These are phyloP conservation scores for Plasmodium reichenowi DNA, from an alignment of 169 alveolate genomes.

Conservation along the genomic window DNA sequence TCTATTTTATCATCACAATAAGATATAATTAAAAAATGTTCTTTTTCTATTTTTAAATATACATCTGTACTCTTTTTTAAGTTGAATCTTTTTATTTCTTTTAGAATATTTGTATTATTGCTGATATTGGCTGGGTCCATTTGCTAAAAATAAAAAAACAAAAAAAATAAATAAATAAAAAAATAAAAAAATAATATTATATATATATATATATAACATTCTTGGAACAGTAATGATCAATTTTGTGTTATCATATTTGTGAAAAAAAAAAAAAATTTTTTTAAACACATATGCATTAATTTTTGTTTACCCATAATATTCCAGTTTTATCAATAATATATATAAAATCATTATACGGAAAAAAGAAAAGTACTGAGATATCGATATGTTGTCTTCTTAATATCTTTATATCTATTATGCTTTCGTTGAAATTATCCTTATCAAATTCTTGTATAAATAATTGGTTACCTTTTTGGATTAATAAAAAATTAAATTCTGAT, in stretches of 20 bases:
- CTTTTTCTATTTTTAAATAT: constrained; percentile 55
- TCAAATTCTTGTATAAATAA: constrained; percentile 22
- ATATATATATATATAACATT: background rate
- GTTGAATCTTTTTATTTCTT: constrained; percentile 12
- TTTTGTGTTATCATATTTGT: too few relatives aligned
- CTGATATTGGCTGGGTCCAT: too few relatives aligned
- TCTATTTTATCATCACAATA: constrained; percentile 20
- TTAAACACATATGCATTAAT: background rate
- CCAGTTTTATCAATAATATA: constrained; percentile 51
- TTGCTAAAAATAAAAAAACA: background rate
- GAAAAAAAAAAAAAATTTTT: background rate
- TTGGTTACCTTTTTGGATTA: constrained; percentile 25
- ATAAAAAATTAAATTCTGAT: constrained; percentile 24
- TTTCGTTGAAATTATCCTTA: background rate
- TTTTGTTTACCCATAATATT: constrained; percentile 28
- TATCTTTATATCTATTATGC: constrained; percentile 40
- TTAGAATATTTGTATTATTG: background rate
- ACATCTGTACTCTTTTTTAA: constrained; percentile 24
- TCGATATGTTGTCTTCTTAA: constrained; percentile 22
- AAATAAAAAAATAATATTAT: background rate
- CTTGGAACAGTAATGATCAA: background rate
- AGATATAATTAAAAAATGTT: constrained; percentile 17
- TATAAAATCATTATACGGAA: constrained; percentile 11
- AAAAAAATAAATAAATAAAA: background rate
- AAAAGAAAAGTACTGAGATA: constrained; percentile 24